A percentile compares a stretch with the other conserved stretches of the same genome.
Evolutionary conservation across 495 filamentous ascomycete species (phyloP).

Genomic region (Physcia stellaris): DNA sequence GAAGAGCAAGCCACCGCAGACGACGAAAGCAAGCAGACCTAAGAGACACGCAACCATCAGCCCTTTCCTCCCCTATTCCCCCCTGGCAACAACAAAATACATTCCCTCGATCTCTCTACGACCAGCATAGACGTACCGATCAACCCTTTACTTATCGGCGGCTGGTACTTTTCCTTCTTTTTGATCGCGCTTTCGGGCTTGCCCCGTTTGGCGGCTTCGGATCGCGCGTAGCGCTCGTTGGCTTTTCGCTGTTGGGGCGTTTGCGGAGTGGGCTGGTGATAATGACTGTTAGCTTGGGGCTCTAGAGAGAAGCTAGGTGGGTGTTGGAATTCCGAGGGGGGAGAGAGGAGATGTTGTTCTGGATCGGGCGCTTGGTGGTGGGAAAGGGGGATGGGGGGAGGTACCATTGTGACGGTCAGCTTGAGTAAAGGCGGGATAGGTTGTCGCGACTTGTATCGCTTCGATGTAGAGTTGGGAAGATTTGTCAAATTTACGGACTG

Average conservation of each 20-base stretch:
- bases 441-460: too few relatives aligned
- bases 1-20: constrained; percentile 74
- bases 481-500: too few relatives aligned
- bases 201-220: constrained; percentile 67
- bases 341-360: too few relatives aligned
- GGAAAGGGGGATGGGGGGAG: too few relatives aligned
- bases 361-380: too few relatives aligned
- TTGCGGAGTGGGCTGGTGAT: constrained; percentile 38
- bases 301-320: neutral
- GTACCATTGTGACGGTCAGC: too few relatives aligned
- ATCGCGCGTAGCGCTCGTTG: constrained; percentile 72
- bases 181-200: constrained; percentile 61
- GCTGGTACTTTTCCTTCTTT: constrained; percentile 54
- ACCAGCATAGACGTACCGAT: constrained; percentile 53
- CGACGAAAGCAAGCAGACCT: constrained; percentile 69
- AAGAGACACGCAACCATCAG: too few relatives aligned
- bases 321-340: neutral
- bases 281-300: neutral
- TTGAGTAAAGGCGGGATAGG: too few relatives aligned
- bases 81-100: too few relatives aligned
- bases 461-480: too few relatives aligned
- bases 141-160: constrained; percentile 68
- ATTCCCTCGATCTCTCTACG: too few relatives aligned
- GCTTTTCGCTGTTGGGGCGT: constrained; percentile 84
- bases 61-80: too few relatives aligned